Evolutionary conservation across 2,329 filamentous ascomycete genomes (phyloP).

Genomic region (Epichloe hybrida): DNA sequence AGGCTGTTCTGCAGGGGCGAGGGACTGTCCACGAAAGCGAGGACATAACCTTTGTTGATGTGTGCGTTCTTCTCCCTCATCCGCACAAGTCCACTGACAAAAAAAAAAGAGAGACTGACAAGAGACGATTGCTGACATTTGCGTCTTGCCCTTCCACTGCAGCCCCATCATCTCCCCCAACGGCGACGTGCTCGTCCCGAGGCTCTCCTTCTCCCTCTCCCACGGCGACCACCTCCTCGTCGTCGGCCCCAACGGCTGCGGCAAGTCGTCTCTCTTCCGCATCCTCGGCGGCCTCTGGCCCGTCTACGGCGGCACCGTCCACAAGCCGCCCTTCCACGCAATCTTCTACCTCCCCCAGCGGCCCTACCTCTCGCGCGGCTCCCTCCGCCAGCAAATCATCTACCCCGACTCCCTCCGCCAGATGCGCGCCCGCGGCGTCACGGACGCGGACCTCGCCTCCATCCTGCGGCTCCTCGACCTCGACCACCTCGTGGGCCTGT

Average conservation of each 20-base stretch:
- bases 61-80: conserved; percentile 34
- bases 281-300: conserved; percentile 96
- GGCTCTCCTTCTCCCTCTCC: conserved; percentile 74
- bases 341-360: conserved; percentile 96
- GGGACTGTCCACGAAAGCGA: conserved; percentile 71
- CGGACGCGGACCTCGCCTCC: conserved; percentile 63
- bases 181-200: conserved; percentile 78
- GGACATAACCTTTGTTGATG: conserved; percentile 73
- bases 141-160: conserved; percentile 5
- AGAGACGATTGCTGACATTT: too few relatives aligned
- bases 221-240: conserved; percentile 86
- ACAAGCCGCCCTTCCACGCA: conserved; percentile 80
- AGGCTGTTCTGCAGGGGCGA: conserved; percentile 67
- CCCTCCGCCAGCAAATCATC: conserved; percentile 90
- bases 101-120: too few relatives aligned
- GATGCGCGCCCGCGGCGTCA: conserved; percentile 74
- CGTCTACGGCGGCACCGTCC: conserved; percentile 86
- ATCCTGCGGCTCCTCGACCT: conserved; percentile 74
- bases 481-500: conserved; percentile 65
- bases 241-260: conserved; percentile 92
- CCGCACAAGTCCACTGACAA: neutral
- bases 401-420: conserved; percentile 83
- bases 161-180: conserved; percentile 91
- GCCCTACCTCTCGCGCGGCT: conserved; percentile 82
- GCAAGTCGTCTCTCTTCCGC: conserved; percentile 90